Evolutionary conservation across 805 yeast species (phyloP).

Genomic region (Gaillardinia entomophila): DNA sequence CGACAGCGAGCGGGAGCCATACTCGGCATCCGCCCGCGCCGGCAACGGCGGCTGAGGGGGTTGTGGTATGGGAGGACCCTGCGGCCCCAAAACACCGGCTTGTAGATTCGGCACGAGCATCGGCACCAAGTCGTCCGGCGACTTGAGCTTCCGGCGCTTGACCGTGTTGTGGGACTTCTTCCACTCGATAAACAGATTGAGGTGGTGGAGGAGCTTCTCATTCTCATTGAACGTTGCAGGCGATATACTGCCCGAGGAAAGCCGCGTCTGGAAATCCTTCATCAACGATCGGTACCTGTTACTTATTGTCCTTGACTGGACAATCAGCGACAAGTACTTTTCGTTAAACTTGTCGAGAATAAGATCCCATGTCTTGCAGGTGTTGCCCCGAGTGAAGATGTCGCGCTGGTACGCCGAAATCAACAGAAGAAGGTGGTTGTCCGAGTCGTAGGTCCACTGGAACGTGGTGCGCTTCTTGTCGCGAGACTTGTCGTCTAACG

Average conservation of each 20-base stretch:
- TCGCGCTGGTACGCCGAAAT: conserved; percentile 13
- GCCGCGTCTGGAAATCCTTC: conserved; percentile 12
- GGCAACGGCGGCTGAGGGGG: no score
- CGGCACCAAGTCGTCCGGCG: no score
- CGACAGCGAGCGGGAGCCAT: no score
- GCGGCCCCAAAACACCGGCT: no score
- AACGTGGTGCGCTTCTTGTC: no score
- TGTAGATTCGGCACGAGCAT: no score
- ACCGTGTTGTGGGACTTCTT: not conserved
- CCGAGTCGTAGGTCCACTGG: conserved; percentile 20
- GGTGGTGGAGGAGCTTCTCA: conserved; percentile 11
- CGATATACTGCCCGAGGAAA: not conserved
- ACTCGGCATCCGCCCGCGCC: no score
- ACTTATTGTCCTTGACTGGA: conserved; percentile 20
- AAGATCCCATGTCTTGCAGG: conserved; percentile 19
- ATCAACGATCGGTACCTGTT: conserved; percentile 17
- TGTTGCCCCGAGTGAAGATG: conserved; percentile 20
- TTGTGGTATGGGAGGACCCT: no score
- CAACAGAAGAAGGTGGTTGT: conserved; percentile 13
- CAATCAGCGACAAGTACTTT: conserved; percentile 9
- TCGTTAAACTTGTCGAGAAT: conserved; percentile 17
- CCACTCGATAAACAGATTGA: conserved; percentile 8
- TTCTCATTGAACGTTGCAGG: conserved; percentile 13
- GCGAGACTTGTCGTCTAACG: no score
- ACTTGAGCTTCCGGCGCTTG: no score